Evolutionary conservation across 2,329 filamentous ascomycete species (phyloP).

Genomic region (Fusarium luffae): DNA sequence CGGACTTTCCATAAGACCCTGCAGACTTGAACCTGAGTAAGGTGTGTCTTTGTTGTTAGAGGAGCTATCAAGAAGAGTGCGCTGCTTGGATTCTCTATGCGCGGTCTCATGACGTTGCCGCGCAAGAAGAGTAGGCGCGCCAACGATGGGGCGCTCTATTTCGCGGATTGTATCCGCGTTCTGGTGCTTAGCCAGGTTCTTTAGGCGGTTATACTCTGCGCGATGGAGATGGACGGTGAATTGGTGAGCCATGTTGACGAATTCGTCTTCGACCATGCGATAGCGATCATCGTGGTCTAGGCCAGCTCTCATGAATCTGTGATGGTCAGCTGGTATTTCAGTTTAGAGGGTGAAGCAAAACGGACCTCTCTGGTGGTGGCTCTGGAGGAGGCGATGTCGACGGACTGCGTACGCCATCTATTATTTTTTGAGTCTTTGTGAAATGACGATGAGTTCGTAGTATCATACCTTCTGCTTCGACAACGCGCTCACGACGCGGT

Average conservation of each 20-base stretch:
- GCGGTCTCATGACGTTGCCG: conserved; percentile 37
- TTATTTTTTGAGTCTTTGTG: not conserved
- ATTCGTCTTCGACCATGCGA: conserved; percentile 88
- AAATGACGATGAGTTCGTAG: not conserved
- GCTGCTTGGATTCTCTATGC: conserved; percentile 43
- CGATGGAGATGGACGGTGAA: conserved; percentile 82
- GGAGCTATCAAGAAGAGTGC: conserved; percentile 24
- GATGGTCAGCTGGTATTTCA: not conserved
- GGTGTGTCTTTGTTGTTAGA: conserved; percentile 25
- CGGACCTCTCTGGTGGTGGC: conserved; percentile 59
- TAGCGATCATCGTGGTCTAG: conserved; percentile 76
- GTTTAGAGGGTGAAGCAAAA: not conserved
- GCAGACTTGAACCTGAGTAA: conserved; percentile 51
- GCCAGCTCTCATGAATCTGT: conserved; percentile 72
- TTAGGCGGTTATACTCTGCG: conserved; percentile 79
- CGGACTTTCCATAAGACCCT: conserved; percentile 58
- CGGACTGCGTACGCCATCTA: conserved; percentile 50
- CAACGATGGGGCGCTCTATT: conserved; percentile 64
- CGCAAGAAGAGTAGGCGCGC: conserved; percentile 46
- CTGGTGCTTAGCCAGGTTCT: conserved; percentile 64
- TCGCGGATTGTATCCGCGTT: conserved; percentile 64
- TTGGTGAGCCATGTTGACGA: conserved; percentile 71
- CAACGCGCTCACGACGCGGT: conserved; percentile 37
- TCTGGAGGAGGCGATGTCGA: conserved; percentile 65
- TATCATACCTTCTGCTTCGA: conserved; percentile 41